Evolutionary conservation across 1,139 yeast species (phyloP).

Genomic region (Kazachstania sp.): DNA sequence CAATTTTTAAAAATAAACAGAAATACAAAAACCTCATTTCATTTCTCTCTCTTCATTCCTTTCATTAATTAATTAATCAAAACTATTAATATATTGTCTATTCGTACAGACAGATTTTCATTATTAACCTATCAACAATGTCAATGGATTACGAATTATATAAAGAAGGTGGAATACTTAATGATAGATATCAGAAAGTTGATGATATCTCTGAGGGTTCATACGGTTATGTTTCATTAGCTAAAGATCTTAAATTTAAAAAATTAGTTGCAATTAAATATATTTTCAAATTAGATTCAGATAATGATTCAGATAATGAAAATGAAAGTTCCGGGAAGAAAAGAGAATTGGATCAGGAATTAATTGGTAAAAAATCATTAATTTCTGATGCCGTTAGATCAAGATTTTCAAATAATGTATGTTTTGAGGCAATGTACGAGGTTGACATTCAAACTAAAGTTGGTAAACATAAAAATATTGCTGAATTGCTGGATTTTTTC

Average conservation of each 20-base stretch:
- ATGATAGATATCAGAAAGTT: constrained; percentile 57
- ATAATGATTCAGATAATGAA: constrained; percentile 16
- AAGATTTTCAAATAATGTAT: constrained; percentile 32
- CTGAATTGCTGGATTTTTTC: constrained; percentile 64
- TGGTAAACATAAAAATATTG: constrained; percentile 49
- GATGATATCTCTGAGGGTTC: constrained; percentile 87
- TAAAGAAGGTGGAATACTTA: constrained; percentile 54
- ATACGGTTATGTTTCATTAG: constrained; percentile 84
- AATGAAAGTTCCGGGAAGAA: constrained; percentile 17
- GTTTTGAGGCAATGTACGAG: constrained; percentile 71
- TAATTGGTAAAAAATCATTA: constrained; percentile 18
- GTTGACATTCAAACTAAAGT: constrained; percentile 63
- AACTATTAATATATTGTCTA: background rate
- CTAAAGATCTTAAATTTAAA: constrained; percentile 54
- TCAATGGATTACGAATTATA: constrained; percentile 36
- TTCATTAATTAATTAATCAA: background rate
- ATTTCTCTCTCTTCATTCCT: background rate
- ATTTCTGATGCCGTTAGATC: constrained; percentile 30
- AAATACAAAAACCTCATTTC: too few species aligned
- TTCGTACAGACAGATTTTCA: background rate
- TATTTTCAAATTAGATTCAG: constrained; percentile 39
- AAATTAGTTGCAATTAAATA: constrained; percentile 77
- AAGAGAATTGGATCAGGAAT: constrained; percentile 12
- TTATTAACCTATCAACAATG: background rate
- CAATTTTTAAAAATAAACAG: too few species aligned